Percentiles rank a stretch among this genome's conserved stretches.
phyloP scores from a whole-genome alignment of 345 rosid genomes.

The Eucalyptus erythrocorys region DNA sequence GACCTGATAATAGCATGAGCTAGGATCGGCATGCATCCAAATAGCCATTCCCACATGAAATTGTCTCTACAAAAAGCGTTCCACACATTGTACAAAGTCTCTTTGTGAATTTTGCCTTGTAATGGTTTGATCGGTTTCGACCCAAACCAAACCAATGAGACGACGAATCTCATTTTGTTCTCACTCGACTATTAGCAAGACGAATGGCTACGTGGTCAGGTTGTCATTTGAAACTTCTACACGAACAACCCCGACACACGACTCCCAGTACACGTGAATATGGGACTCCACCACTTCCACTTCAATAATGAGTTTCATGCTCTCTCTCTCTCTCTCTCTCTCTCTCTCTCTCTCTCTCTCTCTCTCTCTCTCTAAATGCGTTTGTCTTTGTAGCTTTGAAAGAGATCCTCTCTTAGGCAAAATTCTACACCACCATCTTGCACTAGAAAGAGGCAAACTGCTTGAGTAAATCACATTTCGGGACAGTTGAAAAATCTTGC shows the following conservation, averaged over 20 bases:
- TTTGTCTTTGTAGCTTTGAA: background rate
- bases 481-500: background rate
- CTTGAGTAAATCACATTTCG: background rate
- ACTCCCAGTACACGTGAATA: background rate
- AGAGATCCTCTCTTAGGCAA: background rate
- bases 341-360: too few species aligned
- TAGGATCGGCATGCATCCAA: background rate
- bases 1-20: background rate
- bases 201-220: background rate
- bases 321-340: too few species aligned
- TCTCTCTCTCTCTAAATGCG: too few species aligned
- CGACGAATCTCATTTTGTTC: background rate
- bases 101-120: background rate
- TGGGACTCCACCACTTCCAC: background rate
- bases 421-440: background rate
- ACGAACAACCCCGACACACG: background rate
- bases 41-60: background rate
- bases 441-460: background rate
- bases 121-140: too few species aligned
- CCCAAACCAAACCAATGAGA: too few species aligned
- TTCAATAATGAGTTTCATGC: background rate
- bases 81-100: background rate
- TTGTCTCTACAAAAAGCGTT: background rate
- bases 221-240: background rate
- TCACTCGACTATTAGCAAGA: background rate